phyloP scores from a whole-genome alignment of 2,329 filamentous ascomycete species.

The Aspergillus quadrilineatus region DNA sequence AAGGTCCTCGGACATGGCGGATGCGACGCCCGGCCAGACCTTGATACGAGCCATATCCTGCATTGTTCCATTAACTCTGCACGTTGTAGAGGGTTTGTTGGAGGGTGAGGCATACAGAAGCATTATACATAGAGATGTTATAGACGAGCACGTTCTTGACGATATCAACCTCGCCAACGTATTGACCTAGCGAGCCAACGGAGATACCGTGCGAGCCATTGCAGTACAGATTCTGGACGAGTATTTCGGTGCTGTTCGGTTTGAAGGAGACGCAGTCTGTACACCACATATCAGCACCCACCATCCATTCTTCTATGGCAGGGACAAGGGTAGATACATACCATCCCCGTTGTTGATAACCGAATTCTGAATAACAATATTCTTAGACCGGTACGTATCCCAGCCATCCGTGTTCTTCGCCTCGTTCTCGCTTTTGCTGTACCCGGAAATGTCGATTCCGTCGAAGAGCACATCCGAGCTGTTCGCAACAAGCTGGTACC shows the following conservation, averaged over 20 bases:
- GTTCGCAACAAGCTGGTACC: constrained; percentile 67
- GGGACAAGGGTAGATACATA: constrained; percentile 16
- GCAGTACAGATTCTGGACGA: constrained; percentile 66
- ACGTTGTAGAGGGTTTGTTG: constrained; percentile 32
- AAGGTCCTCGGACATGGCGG: constrained; percentile 58
- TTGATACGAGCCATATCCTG: constrained; percentile 70
- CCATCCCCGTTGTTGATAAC: constrained; percentile 64
- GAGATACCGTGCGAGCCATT: constrained; percentile 71
- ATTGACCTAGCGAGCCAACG: constrained; percentile 71
- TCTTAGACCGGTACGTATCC: constrained; percentile 54
- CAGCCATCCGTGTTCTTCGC: constrained; percentile 67
- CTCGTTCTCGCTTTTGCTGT: constrained; percentile 51
- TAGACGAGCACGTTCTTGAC: constrained; percentile 68
- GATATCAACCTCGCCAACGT: constrained; percentile 62
- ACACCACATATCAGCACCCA: background rate
- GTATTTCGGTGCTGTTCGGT: constrained; percentile 67
- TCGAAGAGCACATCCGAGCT: constrained; percentile 64
- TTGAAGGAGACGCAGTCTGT: constrained; percentile 71
- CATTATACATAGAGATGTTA: constrained; percentile 60
- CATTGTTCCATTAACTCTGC: constrained; percentile 32
- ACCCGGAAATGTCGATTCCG: constrained; percentile 60
- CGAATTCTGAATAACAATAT: constrained; percentile 67
- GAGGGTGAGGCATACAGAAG: constrained; percentile 31
- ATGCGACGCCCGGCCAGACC: constrained; percentile 64
- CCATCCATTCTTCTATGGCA: background rate